Conservation (phyloP, 202 grass and related monocot genomes). For the Sporobolus alterniflorus region DNA sequence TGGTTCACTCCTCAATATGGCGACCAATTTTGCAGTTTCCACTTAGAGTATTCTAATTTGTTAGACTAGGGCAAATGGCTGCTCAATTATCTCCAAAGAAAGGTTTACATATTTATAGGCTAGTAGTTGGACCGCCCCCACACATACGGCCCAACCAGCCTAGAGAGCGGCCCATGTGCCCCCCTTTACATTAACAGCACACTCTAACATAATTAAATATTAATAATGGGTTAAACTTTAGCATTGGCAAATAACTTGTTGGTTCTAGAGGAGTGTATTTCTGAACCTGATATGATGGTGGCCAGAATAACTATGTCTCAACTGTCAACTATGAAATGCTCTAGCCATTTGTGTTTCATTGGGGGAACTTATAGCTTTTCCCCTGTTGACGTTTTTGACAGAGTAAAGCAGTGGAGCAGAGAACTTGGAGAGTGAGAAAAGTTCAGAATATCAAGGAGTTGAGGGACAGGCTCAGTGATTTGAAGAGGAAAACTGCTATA, state of each 20-base stretch:
- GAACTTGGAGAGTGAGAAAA: slow-evolving; percentile 72
- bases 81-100: no score
- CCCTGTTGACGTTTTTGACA: slow-evolving; percentile 30
- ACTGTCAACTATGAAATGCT: slow-evolving; percentile 14
- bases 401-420: slow-evolving; percentile 83
- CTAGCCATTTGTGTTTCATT: slow-evolving; percentile 24
- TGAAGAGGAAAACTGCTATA: slow-evolving; percentile 60
- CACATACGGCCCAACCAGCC: no score
- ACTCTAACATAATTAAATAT: no score
- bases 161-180: no score
- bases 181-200: no score
- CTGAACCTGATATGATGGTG: not conserved
- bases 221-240: not conserved
- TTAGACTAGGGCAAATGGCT: no score
- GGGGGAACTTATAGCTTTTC: slow-evolving; percentile 2
- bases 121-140: no score
- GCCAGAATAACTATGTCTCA: not conserved
- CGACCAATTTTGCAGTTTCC: not conserved
- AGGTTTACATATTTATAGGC: no score
- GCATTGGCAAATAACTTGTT: not conserved
- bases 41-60: not conserved
- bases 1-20: not conserved
- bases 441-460: slow-evolving; percentile 73
- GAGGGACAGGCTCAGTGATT: slow-evolving; percentile 52
- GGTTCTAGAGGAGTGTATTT: not conserved